A percentile compares a stretch with the other conserved stretches of the same genome.
These are phyloP conservation scores for Panaeolus papilionaceus DNA, from an alignment of 768 basidiomycete species.

Conservation along the genomic window DNA sequence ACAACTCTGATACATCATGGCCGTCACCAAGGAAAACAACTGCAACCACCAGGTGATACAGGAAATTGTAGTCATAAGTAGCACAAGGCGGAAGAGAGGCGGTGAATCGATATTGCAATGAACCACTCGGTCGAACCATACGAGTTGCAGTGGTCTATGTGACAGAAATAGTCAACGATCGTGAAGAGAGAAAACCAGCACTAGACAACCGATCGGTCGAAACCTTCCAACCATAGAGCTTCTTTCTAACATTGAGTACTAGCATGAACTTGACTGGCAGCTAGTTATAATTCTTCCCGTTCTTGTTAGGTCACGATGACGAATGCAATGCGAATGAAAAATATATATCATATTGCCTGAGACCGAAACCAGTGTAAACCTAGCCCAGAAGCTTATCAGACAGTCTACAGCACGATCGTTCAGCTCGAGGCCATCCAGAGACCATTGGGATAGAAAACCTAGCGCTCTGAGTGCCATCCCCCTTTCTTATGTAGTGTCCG, in stretches of 20 bases:
- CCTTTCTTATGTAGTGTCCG: neutral
- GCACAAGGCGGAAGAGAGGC: neutral
- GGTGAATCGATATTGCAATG: neutral
- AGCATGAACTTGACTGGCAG: neutral
- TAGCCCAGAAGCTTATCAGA: neutral
- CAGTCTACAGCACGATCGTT: neutral
- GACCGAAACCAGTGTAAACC: neutral
- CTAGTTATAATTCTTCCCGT: neutral
- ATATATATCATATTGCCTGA: neutral
- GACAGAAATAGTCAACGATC: neutral
- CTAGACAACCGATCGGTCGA: slow-evolving; percentile 9
- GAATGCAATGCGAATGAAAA: neutral
- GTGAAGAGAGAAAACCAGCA: slow-evolving; percentile 7
- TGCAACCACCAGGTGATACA: neutral
- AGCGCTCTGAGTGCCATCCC: neutral
- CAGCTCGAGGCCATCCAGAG: slow-evolving; percentile 4
- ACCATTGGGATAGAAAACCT: neutral
- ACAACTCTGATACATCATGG: neutral
- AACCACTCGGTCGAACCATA: neutral
- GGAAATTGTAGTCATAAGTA: neutral
- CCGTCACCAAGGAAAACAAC: neutral
- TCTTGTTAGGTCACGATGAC: neutral
- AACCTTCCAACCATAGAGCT: neutral
- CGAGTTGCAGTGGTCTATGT: neutral
- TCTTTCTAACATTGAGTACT: neutral